Evolutionary conservation across 2,329 filamentous ascomycete genomes (phyloP), one percentile per base, ranked within the genome.

Genomic region (Xylariaceae sp.): DNA sequence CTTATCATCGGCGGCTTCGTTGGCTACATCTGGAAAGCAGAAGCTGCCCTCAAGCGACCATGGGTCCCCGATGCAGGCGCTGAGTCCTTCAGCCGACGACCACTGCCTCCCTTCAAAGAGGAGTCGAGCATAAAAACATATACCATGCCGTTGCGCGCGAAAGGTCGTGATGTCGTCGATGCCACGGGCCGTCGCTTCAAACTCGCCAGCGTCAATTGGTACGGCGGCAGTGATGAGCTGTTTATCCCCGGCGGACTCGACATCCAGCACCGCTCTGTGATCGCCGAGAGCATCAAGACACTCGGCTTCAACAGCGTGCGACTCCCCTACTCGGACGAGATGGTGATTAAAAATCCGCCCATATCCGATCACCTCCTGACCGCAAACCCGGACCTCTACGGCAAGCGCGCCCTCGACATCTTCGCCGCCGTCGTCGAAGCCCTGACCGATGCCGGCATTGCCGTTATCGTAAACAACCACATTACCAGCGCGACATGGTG

Each of bases 281-380:
- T 89, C 63, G 84, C 85, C 3, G 68, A 73, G 62, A 82, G 81
- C 13, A 87, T 89, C 69, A 79, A 80, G 56, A 69, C 70, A 8
- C 75, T 89, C 57, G 86, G 86, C 11, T 89, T 89, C 78, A 89
- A 89, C 74, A 87, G 85, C 68, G 86, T 89, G 51, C 79, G 86
- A 2, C 73, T 89, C 51, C 86, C 86, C 2, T 89, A 89, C 73
- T 80, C 84, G 15, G 86, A 89, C 72, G 86, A 89, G 73, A 77
- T 88, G 74, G 85, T 89, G 54, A 77, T 80, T 37, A 68, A 74
- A 18, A 87, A 88, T 67, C 85, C 85, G 0, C 68, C 76, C 23
- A 76, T 88, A 51, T 73, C 80, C 17, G 73, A 75, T 2, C 72
- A 78, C 50, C 73, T 82, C 6, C 73, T 88, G 48, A 71, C 76